These are phyloP conservation scores for Gaeumannomyces sp. DNA, from an alignment of 2,329 filamentous ascomycete species.

Conservation along the genomic window DNA sequence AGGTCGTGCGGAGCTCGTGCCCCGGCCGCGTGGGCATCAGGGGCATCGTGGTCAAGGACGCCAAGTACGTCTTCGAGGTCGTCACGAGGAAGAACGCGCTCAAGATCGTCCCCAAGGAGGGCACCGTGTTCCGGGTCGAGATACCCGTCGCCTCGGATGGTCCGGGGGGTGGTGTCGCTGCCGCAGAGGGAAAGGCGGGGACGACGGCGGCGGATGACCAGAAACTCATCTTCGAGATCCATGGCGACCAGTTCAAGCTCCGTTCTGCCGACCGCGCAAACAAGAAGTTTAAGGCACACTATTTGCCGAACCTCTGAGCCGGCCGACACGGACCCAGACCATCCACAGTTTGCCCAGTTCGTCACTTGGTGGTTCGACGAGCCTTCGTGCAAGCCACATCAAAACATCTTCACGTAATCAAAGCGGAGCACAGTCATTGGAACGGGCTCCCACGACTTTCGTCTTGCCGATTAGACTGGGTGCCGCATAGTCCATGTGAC, in stretches of 20 bases:
- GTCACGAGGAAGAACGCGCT: constrained; percentile 65
- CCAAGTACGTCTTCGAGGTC: constrained; percentile 79
- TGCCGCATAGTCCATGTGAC: not conserved
- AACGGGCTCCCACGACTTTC: not conserved
- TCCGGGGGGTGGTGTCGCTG: constrained; percentile 13
- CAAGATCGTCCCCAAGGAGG: constrained; percentile 83
- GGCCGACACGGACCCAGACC: not conserved
- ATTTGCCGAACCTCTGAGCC: constrained; percentile 63
- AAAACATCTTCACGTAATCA: not conserved
- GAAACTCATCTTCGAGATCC: constrained; percentile 68
- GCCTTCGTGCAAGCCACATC: not conserved
- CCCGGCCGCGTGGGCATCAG: constrained; percentile 73
- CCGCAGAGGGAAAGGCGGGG: constrained; percentile 8
- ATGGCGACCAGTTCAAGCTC: constrained; percentile 81
- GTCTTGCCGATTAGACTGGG: not conserved
- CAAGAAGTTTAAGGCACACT: constrained; percentile 86
- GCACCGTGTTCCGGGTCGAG: constrained; percentile 74
- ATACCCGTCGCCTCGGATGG: constrained; percentile 42
- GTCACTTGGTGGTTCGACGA: not conserved
- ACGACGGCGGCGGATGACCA: constrained; percentile 14
- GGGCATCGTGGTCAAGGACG: constrained; percentile 86
- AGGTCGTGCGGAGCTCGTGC: constrained; percentile 78
- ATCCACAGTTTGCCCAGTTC: no score
- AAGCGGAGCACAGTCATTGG: not conserved
- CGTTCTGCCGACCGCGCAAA: constrained; percentile 79